Conservation (phyloP, 306 rosid species). For the Acacia acuminata region DNA sequence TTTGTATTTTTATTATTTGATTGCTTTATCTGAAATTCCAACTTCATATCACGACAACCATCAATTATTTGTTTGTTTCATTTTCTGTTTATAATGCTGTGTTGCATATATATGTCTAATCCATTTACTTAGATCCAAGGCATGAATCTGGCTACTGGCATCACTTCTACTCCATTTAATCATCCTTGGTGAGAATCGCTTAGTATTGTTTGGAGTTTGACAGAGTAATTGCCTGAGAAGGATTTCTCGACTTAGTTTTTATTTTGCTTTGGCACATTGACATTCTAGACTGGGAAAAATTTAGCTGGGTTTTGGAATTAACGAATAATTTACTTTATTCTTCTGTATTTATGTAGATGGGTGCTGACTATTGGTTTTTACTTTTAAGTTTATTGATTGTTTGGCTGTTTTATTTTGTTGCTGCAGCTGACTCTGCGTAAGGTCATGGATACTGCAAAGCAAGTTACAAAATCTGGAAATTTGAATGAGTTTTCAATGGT, state of each 20-base stretch:
- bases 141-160: not conserved
- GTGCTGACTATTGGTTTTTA: slow-evolving; percentile 10
- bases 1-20: slow-evolving; percentile 17
- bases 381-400: slow-evolving; percentile 34
- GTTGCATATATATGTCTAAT: not conserved
- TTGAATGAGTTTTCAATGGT: slow-evolving; percentile 97
- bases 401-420: slow-evolving; percentile 33
- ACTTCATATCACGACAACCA: not conserved
- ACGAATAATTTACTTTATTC: not conserved
- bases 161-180: not conserved
- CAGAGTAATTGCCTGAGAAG: not conserved
- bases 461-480: slow-evolving; percentile 80
- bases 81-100: slow-evolving; percentile 54
- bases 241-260: not conserved
- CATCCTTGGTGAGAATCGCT: not conserved
- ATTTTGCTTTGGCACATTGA: not conserved
- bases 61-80: not conserved
- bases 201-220: not conserved
- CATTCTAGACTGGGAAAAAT: not conserved
- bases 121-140: not conserved
- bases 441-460: slow-evolving; percentile 99
- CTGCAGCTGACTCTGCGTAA: slow-evolving; percentile 88
- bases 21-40: not conserved
- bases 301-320: not conserved
- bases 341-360: not conserved